Base-by-base conservation (phyloP, 1,284 basidiomycete genomes). In the Fomes fomentarius region DNA sequence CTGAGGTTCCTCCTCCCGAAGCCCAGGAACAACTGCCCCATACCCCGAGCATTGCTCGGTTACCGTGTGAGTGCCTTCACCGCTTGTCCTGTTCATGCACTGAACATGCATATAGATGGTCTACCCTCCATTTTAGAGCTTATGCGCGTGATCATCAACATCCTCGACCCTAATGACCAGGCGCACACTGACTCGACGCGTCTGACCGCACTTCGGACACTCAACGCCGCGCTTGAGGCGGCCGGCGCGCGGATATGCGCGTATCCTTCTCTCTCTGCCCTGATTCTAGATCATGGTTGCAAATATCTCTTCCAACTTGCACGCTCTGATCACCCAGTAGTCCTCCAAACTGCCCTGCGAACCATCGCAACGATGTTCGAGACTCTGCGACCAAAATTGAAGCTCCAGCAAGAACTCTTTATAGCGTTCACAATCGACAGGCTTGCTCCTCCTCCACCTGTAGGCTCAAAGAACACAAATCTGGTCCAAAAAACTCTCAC, bases 181-280 rank as follows among this genome's bases (percentile, higher is more conserved):
- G 87, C 96, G 50, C 96, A 99, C 70, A 98, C 97, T 4, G 96
- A 98, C 70, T 94, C 96, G 3, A 98, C 97, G 63, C 88, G 97
- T 6, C 78, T 98, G 11, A 91, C 93, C 42, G 92, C 95, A 0
- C 81, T 99, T 30, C 84, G 89, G 0, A 90, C 97, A 50, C 80
- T 99, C 46, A 95, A 94, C 65, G 81, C 89, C n/a, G 88, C 93
- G 1, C 86, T 99, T 57, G 95, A 98, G 72, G 85, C 89, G 28
- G 84, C 92, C 8, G 95, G 96, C 4, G 71, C 79, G 17, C 82
- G 81, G 39, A 84, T 99, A 52, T 83, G 85, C 41, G 76, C 80
- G 26, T 95, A 89, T 66, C 85, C 90, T 3, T 90, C 91, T 2
- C 74, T 96, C 35, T 77, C 85, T 48, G 74, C 78, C 3, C 80